phyloP scores from a whole-genome alignment of 2,329 filamentous ascomycete species.

The Cytospora leucostoma region DNA sequence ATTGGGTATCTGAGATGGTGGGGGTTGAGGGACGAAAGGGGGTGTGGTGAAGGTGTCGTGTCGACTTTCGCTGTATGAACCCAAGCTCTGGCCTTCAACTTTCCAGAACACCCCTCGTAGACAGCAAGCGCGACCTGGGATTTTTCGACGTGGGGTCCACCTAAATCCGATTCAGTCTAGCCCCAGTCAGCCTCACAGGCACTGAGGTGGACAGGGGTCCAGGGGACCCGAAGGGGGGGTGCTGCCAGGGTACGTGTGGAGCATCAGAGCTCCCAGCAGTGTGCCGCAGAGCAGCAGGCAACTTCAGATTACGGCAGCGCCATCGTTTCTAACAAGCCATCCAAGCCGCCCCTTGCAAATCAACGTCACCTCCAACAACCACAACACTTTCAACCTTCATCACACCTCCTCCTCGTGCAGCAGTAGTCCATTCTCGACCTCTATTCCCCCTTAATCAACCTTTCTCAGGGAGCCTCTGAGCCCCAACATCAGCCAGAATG shows the following conservation, averaged over 20 bases:
- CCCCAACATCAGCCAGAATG: constrained; percentile 41
- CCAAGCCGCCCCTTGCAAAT: constrained; percentile 12
- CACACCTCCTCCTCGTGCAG: constrained; percentile 31
- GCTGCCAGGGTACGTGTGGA: constrained; percentile 1
- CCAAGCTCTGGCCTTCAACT: constrained; percentile 7
- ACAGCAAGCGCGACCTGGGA: constrained; percentile 15
- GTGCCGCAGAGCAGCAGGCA: constrained; percentile 22
- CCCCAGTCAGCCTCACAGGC: constrained; percentile 13
- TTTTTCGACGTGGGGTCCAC: constrained; percentile 20
- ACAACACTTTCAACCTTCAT: neutral
- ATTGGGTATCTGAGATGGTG: constrained; percentile 19
- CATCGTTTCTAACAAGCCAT: constrained; percentile 15
- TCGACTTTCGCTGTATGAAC: neutral
- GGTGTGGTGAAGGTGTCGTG: constrained; percentile 15
- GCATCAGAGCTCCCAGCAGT: neutral
- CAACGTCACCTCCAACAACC: constrained; percentile 18
- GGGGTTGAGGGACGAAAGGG: constrained; percentile 21
- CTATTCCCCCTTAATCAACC: neutral
- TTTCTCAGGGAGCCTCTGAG: constrained; percentile 14
- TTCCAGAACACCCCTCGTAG: constrained; percentile 10
- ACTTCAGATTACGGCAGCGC: constrained; percentile 28
- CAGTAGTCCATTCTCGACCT: constrained; percentile 36
- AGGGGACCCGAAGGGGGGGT: neutral
- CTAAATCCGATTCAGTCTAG: constrained; percentile 10
- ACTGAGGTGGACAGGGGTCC: neutral